Conservation (phyloP, 495 filamentous ascomycete species). For the Aspergillus coremiiformis region DNA sequence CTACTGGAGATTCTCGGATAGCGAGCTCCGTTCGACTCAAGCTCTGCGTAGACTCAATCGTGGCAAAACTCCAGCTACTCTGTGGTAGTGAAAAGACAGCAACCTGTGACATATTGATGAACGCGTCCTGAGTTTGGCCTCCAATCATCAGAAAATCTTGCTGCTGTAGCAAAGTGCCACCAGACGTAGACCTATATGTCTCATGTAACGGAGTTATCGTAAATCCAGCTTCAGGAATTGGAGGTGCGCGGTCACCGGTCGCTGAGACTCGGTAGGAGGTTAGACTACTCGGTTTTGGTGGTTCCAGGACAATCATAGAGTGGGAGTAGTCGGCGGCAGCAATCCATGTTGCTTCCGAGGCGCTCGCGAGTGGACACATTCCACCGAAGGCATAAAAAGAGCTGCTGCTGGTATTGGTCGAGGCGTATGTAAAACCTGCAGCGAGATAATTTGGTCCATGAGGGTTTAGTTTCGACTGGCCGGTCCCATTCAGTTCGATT, state of each 20-base stretch:
- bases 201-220: slow-evolving; percentile 64
- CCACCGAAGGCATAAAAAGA: slow-evolving; percentile 75
- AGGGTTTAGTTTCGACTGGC: slow-evolving; percentile 21
- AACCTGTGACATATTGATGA: slow-evolving; percentile 87
- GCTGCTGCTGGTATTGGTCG: slow-evolving; percentile 40
- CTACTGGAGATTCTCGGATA: slow-evolving; percentile 24
- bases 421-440: slow-evolving; percentile 59
- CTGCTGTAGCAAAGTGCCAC: slow-evolving; percentile 52
- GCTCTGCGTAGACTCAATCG: slow-evolving; percentile 43
- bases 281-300: slow-evolving; percentile 12
- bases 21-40: slow-evolving; percentile 42
- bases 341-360: slow-evolving; percentile 45
- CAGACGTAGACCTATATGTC: slow-evolving; percentile 49
- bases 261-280: slow-evolving; percentile 32
- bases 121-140: slow-evolving; percentile 74
- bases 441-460: slow-evolving; percentile 61
- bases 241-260: slow-evolving; percentile 46
- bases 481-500: slow-evolving; percentile 18
- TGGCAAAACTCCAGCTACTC: slow-evolving; percentile 75
- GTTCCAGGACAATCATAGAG: slow-evolving; percentile 53
- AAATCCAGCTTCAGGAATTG: slow-evolving; percentile 81
- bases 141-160: slow-evolving; percentile 75
- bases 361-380: slow-evolving; percentile 63
- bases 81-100: slow-evolving; percentile 83
- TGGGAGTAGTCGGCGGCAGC: slow-evolving; percentile 69